Evolutionary conservation across 345 rosid species (phyloP).

Genomic region (Camelina sativa): DNA sequence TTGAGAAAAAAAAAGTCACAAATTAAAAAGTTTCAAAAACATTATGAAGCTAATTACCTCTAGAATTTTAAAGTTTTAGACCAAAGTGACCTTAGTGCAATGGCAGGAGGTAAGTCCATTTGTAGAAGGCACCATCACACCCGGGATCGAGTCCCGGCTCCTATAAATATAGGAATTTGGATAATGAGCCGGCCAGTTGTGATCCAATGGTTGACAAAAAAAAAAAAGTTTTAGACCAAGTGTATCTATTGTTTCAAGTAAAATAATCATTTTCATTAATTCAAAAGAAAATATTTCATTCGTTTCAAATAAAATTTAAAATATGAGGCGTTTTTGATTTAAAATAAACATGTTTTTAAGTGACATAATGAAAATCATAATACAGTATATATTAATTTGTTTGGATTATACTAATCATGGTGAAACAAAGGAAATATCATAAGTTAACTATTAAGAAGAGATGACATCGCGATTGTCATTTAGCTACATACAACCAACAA

Average conservation of each 20-base stretch:
- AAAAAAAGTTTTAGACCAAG: no score
- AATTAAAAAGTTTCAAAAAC: neutral
- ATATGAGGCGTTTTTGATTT: neutral
- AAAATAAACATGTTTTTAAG: neutral
- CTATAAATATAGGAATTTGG: no score
- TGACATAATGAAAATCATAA: neutral
- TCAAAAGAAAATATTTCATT: neutral
- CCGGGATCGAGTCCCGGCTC: no score
- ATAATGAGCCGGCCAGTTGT: no score
- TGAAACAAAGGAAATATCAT: neutral
- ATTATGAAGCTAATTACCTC: neutral
- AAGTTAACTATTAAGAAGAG: neutral
- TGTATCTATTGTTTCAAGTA: neutral
- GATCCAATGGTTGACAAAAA: no score
- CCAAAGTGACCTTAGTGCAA: no score
- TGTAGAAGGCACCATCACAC: no score
- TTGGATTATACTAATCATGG: neutral
- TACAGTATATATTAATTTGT: neutral
- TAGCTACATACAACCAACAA: neutral
- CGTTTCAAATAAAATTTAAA: neutral
- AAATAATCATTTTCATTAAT: neutral
- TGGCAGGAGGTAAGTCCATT: no score
- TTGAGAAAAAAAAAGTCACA: neutral
- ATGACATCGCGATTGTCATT: neutral
- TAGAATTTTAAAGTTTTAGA: neutral